Percentiles rank a stretch among this genome's conserved stretches.
Conservation (phyloP, 148 eudicot species). For the Rhododendron vialii region DNA sequence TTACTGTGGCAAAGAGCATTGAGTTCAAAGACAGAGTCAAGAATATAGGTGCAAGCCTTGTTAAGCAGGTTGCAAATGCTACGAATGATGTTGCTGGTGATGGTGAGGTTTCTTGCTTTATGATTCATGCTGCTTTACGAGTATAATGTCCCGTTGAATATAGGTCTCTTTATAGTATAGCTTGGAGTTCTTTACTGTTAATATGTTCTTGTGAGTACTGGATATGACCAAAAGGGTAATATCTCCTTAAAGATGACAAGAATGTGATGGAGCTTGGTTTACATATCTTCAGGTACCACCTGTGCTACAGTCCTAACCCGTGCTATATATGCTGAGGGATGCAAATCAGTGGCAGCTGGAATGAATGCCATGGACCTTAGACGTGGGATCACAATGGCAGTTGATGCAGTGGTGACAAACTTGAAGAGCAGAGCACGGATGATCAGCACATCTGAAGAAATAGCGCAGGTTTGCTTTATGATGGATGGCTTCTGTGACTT, state of each 20-base stretch:
- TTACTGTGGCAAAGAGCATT: constrained; percentile 67
- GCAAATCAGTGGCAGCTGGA: constrained; percentile 81
- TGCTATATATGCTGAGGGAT: constrained; percentile 63
- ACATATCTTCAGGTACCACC: constrained; percentile 51
- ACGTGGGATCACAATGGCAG: constrained; percentile 55
- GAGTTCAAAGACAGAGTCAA: constrained; percentile 57
- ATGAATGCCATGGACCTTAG: constrained; percentile 76
- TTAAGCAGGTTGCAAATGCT: constrained; percentile 73
- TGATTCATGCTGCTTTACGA: not conserved
- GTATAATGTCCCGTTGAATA: not conserved
- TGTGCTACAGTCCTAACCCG: constrained; percentile 66
- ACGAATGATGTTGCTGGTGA: constrained; percentile 79
- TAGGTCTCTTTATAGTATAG: not conserved
- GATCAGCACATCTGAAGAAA: constrained; percentile 46
- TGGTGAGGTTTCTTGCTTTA: constrained; percentile 30
- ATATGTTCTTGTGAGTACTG: not conserved
- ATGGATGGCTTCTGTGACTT: not conserved
- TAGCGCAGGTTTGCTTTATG: constrained; percentile 25
- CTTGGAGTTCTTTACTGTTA: not conserved
- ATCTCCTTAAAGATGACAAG: not conserved
- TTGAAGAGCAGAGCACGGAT: constrained; percentile 39
- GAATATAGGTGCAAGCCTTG: constrained; percentile 68
- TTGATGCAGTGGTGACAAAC: constrained; percentile 40
- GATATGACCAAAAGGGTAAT: not conserved
- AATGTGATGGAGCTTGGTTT: constrained; percentile 2